Evolutionary conservation across 495 filamentous ascomycete species (phyloP), one percentile per base, ranked within the genome.

Genomic region (Durotheca rogersii): DNA sequence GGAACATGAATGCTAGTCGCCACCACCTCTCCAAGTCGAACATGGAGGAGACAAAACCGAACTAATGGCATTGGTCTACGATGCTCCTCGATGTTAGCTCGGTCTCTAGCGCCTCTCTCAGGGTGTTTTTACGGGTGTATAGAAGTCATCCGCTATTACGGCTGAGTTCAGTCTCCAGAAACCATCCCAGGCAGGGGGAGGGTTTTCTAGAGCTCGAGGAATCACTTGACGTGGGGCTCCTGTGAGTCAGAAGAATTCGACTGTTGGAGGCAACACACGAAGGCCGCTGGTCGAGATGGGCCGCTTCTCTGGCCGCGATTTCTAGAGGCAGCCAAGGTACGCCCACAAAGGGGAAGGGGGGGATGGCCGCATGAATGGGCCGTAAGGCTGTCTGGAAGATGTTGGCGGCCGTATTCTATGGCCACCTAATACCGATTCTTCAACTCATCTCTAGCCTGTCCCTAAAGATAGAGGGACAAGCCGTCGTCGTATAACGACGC

Each of bases 361-460:
- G 41, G 29, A 50, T 36, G 56, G 56, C 16, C 45, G 56, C 56
- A 54, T 53, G 23, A 27, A 12, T 16, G 51, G 56, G 41, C 50
- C 46, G 32, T 59, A 59, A 59, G 56, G 56, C 56, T 59, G 56
- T 54, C 34, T 21, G 44, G 10, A 6, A 42, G 25, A 43, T 31
- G 50, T 59, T 59, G 50, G 56, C 54, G 53, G 50, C 36, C 27
- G 32, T 1, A 9, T 16, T 31, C 42, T 42, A 40, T 47, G 5
- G 30, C 34, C n/a, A 23, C 14, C 40, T 48, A 9, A 45, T 36
- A 16, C 43, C 25, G 35, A 38, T 45, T 30, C 17, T 47, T 39
- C 17, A 43, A 31, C 41, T 33, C 14, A 20, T 20, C n/a, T 41
- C 10, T 27, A 7, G 27, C 21, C 34, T 32, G 25, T 47, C 36